These are phyloP conservation scores for Podospora pseudocomata DNA, from an alignment of 495 filamentous ascomycete species.

Conservation along the genomic window DNA sequence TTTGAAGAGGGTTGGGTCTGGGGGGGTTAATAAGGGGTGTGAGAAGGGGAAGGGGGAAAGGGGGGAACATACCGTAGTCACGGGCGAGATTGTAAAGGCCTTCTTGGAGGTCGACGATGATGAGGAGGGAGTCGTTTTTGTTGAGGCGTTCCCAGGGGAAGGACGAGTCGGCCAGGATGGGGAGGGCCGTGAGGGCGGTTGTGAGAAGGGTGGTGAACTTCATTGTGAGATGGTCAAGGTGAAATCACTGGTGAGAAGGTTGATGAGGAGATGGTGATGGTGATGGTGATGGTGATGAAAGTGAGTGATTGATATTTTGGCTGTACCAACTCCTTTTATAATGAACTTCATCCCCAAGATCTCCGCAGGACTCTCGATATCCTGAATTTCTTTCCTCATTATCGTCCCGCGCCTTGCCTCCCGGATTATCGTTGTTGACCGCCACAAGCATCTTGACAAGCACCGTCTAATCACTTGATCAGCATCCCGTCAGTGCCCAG, in stretches of 20 bases:
- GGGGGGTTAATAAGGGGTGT: slow-evolving; percentile 11
- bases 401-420: background rate
- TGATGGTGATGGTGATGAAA: slow-evolving; percentile 6
- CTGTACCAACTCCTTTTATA: background rate
- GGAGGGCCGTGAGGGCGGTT: slow-evolving; percentile 20
- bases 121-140: slow-evolving; percentile 44
- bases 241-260: too few species aligned
- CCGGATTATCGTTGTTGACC: background rate
- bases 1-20: slow-evolving; percentile 54
- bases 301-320: background rate
- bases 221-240: slow-evolving; percentile 11
- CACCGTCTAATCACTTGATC: slow-evolving; percentile 6
- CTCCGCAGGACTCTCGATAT: background rate
- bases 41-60: background rate
- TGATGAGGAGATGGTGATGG: slow-evolving; percentile 5
- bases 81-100: slow-evolving; percentile 63
- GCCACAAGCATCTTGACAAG: background rate
- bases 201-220: slow-evolving; percentile 19
- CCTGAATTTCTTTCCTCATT: background rate
- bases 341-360: background rate
- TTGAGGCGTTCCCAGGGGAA: slow-evolving; percentile 26
- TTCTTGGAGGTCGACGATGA: slow-evolving; percentile 70
- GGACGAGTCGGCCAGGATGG: slow-evolving; percentile 18
- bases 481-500: background rate
- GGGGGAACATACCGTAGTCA: slow-evolving; percentile 43